Evolutionary conservation across 345 rosid species (phyloP).

Genomic region (Eucalyptus grandis): DNA sequence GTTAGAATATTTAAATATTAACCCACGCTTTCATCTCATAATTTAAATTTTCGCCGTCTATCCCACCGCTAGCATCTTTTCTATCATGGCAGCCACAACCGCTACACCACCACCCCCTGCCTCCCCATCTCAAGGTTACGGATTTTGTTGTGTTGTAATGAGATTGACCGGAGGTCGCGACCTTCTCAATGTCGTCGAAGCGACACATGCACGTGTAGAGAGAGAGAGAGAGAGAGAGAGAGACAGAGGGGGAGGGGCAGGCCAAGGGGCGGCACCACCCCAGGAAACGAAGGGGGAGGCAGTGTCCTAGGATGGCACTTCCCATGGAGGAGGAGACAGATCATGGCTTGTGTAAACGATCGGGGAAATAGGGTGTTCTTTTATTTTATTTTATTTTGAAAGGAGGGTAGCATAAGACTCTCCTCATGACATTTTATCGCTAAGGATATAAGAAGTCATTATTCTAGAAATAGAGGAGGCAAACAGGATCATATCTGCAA

Average conservation of each 20-base stretch:
- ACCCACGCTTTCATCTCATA: fast-evolving
- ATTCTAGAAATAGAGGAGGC: neutral
- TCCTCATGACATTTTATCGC: neutral
- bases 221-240: neutral
- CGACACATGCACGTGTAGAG: neutral
- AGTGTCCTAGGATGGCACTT: neutral
- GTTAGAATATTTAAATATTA: neutral
- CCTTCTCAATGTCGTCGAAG: neutral
- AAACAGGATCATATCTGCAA: neutral
- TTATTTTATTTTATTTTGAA: neutral
- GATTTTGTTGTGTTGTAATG: neutral
- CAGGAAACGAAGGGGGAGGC: neutral
- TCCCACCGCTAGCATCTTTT: neutral
- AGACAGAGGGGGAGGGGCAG: neutral
- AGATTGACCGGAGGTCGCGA: neutral
- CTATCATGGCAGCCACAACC: neutral
- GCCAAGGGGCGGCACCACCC: neutral
- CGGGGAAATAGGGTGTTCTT: neutral
- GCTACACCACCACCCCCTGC: neutral
- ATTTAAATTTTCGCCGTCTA: too few relatives aligned
- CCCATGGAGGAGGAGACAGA: neutral
- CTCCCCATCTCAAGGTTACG: neutral
- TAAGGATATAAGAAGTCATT: neutral
- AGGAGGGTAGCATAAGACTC: neutral
- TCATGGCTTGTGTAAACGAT: neutral